These are phyloP conservation scores for Trichothecium roseum DNA, from an alignment of 2,329 filamentous ascomycete species.

Conservation along the genomic window DNA sequence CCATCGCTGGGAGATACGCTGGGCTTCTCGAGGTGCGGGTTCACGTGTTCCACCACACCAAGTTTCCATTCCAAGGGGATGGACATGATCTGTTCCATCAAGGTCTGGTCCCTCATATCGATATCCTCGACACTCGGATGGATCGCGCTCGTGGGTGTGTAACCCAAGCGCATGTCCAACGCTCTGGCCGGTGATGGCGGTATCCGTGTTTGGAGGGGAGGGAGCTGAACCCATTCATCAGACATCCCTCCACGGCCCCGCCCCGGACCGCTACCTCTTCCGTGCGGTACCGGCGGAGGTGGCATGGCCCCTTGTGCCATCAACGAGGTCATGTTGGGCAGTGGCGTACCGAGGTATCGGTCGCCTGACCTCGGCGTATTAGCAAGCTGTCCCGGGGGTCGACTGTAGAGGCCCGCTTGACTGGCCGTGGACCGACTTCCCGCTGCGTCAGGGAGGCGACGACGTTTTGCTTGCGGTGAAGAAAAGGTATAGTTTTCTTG, in stretches of 20 bases:
- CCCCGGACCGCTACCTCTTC: background rate
- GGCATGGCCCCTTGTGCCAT: too few species aligned
- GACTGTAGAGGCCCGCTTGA: too few species aligned
- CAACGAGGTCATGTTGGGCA: too few species aligned
- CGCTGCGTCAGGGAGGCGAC: too few species aligned
- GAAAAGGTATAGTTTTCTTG: too few species aligned
- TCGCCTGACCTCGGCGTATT: too few species aligned
- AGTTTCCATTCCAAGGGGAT: slow-evolving; percentile 70
- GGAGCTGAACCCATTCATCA: slow-evolving; percentile 42
- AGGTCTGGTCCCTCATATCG: slow-evolving; percentile 13
- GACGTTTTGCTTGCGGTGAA: too few species aligned
- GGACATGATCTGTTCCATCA: slow-evolving; percentile 54
- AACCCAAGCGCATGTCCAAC: slow-evolving; percentile 9
- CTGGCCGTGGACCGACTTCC: too few species aligned
- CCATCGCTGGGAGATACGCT: slow-evolving; percentile 14
- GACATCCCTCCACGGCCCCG: background rate
- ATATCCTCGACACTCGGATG: background rate
- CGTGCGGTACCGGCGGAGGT: too few species aligned
- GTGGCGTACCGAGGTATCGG: too few species aligned
- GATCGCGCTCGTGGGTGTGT: background rate
- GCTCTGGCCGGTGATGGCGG: slow-evolving; percentile 14
- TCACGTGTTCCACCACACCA: slow-evolving; percentile 64
- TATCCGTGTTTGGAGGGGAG: slow-evolving; percentile 38
- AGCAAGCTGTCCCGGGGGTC: too few species aligned
- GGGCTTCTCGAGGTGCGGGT: slow-evolving; percentile 45